phyloP scores from a whole-genome alignment of 2,329 filamentous ascomycete genomes.

The Chaetothyriales sp. region DNA sequence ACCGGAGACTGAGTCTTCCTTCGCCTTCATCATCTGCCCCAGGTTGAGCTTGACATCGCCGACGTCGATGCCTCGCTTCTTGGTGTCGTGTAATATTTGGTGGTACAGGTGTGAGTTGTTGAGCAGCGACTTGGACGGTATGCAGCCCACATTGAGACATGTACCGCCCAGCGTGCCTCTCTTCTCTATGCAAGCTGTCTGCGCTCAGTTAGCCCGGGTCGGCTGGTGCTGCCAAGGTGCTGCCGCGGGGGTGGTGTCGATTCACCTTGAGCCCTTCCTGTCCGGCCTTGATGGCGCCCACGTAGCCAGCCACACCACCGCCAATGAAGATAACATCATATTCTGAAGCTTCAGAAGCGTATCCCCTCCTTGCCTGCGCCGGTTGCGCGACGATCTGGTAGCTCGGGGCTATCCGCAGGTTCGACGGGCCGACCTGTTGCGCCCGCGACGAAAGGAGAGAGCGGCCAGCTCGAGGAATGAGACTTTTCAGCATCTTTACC shows the following conservation, averaged over 20 bases:
- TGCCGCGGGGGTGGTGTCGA: background rate
- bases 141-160: constrained; percentile 97
- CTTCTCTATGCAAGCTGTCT: constrained; percentile 98
- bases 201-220: constrained; percentile 5
- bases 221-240: background rate
- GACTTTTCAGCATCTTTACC: constrained; percentile 13
- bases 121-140: constrained; percentile 96
- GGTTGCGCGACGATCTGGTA: constrained; percentile 15
- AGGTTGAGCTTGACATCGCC: constrained; percentile 95
- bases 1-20: constrained; percentile 75
- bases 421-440: constrained; percentile 15
- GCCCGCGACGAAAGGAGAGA: constrained; percentile 14
- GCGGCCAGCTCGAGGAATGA: constrained; percentile 11
- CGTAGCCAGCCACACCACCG: constrained; percentile 94
- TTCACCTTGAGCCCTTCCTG: constrained; percentile 88
- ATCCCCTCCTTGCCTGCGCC: constrained; percentile 12
- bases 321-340: constrained; percentile 97
- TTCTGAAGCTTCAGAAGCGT: constrained; percentile 47
- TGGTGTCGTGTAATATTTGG: constrained; percentile 90
- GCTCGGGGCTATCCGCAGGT: constrained; percentile 14
- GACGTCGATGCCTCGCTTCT: constrained; percentile 93
- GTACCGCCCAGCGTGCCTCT: constrained; percentile 87
- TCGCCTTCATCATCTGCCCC: constrained; percentile 92
- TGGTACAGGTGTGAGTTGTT: constrained; percentile 99
- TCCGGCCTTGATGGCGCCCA: constrained; percentile 96